Evolutionary conservation across 1,139 yeast genomes (phyloP), one percentile per base, ranked within the genome.

Genomic region (Sugiyamaella grinbergsii): DNA sequence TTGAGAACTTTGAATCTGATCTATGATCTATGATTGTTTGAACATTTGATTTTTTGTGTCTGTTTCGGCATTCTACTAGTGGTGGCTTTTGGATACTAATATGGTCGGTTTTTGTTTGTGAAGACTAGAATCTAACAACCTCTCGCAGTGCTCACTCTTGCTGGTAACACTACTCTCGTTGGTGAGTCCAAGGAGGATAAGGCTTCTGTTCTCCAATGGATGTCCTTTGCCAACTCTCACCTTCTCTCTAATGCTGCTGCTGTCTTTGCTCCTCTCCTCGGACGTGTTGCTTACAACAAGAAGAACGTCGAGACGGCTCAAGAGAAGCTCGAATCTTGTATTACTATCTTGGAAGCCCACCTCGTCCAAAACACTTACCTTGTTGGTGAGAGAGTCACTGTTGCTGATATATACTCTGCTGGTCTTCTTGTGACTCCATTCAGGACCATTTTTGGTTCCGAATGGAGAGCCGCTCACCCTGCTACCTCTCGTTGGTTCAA

Each of bases 381-480:
- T 70, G 97, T 84, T 65, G 94, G 95, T 69, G 97, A 91, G 77
- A 81, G 93, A 76, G 67, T 87, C 65, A 76, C 97, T 51, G 70
- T 84, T 59, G 98, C 97, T 67, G 98, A 93, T 74, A 69, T 88
- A 63, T 78, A 79, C 65, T 73, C 77, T 62, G 91, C 85, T 61
- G 66, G 82, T 56, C 67, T 76, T 59, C 73, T 81, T 63, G 65
- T 72, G 69, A 81, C 91, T 75, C 85, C 83, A 57, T 87, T 86
- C 77, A 72, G 78, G 60, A 64, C 67, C 71, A 70, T 88, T 58
- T 85, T 80, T 71, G 98, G 91, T 68, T 65, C 74, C 48, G 83
- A 83, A 66, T 89, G 93, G 91, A 83, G 90, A 74, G 74, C 77
- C 61, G 64, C 76, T 54, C 82, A 83, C 79, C 96, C 96, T 58